Conservation (phyloP, 1,284 basidiomycete species). For the Singerocomus inundabilis region DNA sequence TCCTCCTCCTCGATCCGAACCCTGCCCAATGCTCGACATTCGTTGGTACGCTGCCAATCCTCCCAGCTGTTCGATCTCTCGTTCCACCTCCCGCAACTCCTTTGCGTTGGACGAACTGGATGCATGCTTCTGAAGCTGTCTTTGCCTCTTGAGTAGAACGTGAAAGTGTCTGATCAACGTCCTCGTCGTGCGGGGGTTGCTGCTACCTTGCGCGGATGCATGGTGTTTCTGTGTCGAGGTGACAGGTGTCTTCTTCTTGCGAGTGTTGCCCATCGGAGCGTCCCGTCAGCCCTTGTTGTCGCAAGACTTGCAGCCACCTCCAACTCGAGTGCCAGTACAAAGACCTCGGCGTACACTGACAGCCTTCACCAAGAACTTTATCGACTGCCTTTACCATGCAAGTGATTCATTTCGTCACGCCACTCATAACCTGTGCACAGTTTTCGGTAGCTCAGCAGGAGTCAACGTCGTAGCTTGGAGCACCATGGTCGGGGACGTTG, state of each 20-base stretch:
- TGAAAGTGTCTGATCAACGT: slow-evolving; percentile 69
- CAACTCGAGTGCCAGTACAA: too few relatives aligned
- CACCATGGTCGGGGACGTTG: background rate
- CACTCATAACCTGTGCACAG: too few relatives aligned
- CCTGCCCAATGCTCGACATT: slow-evolving; percentile 80
- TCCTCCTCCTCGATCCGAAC: slow-evolving; percentile 78
- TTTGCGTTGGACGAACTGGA: slow-evolving; percentile 24
- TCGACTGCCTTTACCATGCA: too few relatives aligned
- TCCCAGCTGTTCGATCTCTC: slow-evolving; percentile 64
- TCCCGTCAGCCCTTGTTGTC: too few relatives aligned
- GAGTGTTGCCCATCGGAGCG: slow-evolving; percentile 40
- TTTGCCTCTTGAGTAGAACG: slow-evolving; percentile 59
- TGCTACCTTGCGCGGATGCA: slow-evolving; percentile 25
- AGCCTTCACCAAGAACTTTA: too few relatives aligned
- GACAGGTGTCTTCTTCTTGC: slow-evolving; percentile 46
- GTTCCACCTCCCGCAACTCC: slow-evolving; percentile 50
- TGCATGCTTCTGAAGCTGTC: slow-evolving; percentile 42
- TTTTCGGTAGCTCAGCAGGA: too few relatives aligned
- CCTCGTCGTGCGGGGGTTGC: slow-evolving; percentile 54
- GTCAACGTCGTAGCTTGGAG: too few relatives aligned
- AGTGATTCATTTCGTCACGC: too few relatives aligned
- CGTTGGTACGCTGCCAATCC: slow-evolving; percentile 77
- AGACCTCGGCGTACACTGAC: too few relatives aligned
- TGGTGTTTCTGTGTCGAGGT: slow-evolving; percentile 18
- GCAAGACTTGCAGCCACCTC: too few relatives aligned